phyloP scores from a whole-genome alignment of 495 filamentous ascomycete genomes.

The Amorphotheca resinae region DNA sequence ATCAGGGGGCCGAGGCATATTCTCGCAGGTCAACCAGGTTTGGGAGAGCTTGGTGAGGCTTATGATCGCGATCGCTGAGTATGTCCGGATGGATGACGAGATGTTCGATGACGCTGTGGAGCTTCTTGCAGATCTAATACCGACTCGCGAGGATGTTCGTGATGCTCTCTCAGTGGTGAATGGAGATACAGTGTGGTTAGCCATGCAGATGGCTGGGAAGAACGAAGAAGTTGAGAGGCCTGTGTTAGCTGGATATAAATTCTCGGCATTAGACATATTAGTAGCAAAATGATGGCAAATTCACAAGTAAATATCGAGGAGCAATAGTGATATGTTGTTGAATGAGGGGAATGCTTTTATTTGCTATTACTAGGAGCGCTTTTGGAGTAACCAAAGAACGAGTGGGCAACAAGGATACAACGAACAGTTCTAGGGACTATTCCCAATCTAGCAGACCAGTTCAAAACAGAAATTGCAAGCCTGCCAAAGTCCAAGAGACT shows the following conservation, averaged over 20 bases:
- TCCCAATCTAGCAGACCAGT: background rate
- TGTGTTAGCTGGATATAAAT: slow-evolving; percentile 27
- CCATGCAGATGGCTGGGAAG: slow-evolving; percentile 28
- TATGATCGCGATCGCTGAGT: slow-evolving; percentile 37
- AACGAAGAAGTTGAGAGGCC: slow-evolving; percentile 24
- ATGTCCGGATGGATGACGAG: slow-evolving; percentile 46
- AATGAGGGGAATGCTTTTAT: slow-evolving; percentile 1
- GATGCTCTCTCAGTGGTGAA: slow-evolving; percentile 46
- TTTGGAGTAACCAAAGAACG: slow-evolving; percentile 7
- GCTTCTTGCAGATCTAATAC: slow-evolving; percentile 38
- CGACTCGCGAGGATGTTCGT: slow-evolving; percentile 33
- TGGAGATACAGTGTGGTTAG: slow-evolving; percentile 62
- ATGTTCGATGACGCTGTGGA: slow-evolving; percentile 58
- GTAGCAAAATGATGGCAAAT: background rate
- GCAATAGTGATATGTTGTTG: too few relatives aligned
- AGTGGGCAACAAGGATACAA: slow-evolving; percentile 11
- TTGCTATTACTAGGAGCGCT: slow-evolving; percentile 3
- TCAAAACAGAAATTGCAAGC: background rate
- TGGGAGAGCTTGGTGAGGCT: slow-evolving; percentile 47
- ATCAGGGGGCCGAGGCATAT: slow-evolving; percentile 30
- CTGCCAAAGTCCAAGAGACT: background rate
- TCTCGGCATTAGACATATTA: slow-evolving; percentile 5
- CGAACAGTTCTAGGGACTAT: slow-evolving; percentile 1
- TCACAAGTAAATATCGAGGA: background rate
- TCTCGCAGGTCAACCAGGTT: slow-evolving; percentile 39